phyloP scores from a whole-genome alignment of 2,329 filamentous ascomycete species.

The Pyrenophora graminea region DNA sequence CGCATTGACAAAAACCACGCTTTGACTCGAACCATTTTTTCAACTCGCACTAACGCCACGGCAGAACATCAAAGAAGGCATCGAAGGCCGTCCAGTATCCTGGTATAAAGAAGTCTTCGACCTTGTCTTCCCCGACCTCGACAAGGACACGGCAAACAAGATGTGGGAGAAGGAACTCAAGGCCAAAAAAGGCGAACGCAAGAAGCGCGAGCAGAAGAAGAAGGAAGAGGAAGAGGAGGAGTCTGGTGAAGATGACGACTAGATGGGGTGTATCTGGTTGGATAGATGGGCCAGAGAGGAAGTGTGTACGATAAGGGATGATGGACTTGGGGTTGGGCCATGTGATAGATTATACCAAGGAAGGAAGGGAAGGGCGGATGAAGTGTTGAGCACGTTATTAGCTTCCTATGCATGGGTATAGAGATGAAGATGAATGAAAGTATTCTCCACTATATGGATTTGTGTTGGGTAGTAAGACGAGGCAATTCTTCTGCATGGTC shows the following conservation, averaged over 20 bases:
- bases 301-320: slow-evolving; percentile 14
- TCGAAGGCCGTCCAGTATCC: slow-evolving; percentile 85
- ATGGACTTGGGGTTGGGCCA: too few relatives aligned
- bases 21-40: too few relatives aligned
- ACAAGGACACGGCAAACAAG: slow-evolving; percentile 72
- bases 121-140: slow-evolving; percentile 82
- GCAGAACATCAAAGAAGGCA: slow-evolving; percentile 96
- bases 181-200: slow-evolving; percentile 42
- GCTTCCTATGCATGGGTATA: too few relatives aligned
- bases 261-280: slow-evolving; percentile 4
- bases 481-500: too few relatives aligned
- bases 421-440: too few relatives aligned
- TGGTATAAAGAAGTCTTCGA: slow-evolving; percentile 97
- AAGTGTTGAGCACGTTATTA: too few relatives aligned
- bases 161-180: slow-evolving; percentile 68
- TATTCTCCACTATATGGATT: too few relatives aligned
- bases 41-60: slow-evolving; percentile 16
- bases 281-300: too few relatives aligned
- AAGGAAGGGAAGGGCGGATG: too few relatives aligned
- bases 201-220: slow-evolving; percentile 40
- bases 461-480: too few relatives aligned
- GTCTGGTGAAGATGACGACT: slow-evolving; percentile 40
- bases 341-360: too few relatives aligned
- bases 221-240: slow-evolving; percentile 57
- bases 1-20: too few relatives aligned